Conservation (phyloP, 495 filamentous ascomycete genomes). For the Trichoderma gamsii region DNA sequence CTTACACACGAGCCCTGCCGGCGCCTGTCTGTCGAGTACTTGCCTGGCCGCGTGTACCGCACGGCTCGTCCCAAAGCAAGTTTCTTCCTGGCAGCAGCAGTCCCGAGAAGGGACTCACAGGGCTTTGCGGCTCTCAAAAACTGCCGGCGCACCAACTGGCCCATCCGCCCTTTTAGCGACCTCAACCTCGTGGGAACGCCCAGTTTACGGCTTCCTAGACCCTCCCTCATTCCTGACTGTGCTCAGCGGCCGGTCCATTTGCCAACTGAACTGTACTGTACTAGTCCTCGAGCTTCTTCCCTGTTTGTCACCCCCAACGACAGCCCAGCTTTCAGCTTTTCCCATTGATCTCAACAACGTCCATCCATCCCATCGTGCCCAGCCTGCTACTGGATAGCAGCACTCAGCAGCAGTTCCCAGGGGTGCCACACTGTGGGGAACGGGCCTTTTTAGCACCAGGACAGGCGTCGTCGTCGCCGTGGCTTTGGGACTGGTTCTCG, state of each 20-base stretch:
- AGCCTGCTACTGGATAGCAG: conserved; percentile 6
- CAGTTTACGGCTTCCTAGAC: neutral
- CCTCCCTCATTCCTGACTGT: neutral
- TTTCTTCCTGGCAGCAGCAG: neutral
- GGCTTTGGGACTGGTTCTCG: neutral
- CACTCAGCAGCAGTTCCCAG: neutral
- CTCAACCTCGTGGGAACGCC: neutral
- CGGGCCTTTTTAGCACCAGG: neutral
- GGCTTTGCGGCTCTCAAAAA: neutral
- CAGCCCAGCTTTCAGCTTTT: neutral
- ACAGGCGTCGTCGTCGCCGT: neutral
- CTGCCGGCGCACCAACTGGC: conserved; percentile 3
- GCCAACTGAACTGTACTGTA: neutral
- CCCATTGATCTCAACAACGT: neutral
- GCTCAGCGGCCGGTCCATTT: conserved; percentile 3
- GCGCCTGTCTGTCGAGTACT: neutral
- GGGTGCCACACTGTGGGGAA: conserved; percentile 9
- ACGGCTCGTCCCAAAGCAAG: no score
- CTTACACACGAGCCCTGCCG: neutral
- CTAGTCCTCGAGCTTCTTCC: neutral
- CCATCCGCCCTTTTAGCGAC: conserved; percentile 3
- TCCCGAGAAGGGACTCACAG: neutral
- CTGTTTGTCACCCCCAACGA: neutral
- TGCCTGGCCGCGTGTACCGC: no score
- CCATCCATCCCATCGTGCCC: neutral